Percentiles rank a stretch among this genome's conserved stretches.
Conservation (phyloP, 2,329 filamentous ascomycete genomes). For the Colletotrichum horii region DNA sequence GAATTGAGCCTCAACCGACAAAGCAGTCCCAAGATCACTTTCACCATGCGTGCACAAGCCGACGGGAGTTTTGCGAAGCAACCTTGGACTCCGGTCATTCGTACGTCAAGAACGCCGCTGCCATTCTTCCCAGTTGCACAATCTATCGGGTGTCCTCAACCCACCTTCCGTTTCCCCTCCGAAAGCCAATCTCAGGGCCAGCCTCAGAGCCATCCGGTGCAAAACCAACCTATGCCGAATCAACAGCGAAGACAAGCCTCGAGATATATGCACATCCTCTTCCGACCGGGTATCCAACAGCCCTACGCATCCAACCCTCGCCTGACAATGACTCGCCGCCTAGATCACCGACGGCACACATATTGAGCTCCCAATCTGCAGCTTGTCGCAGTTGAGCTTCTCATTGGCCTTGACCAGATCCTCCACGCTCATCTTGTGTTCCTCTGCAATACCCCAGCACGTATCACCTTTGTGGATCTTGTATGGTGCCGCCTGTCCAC, state of each 20-base stretch:
- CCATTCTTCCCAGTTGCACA: neutral
- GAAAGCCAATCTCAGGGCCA: neutral
- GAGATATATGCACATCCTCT: neutral
- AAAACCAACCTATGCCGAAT: neutral
- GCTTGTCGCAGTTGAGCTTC: slow-evolving; percentile 50
- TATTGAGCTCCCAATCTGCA: slow-evolving; percentile 46
- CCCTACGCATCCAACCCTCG: neutral
- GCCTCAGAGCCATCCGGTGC: neutral
- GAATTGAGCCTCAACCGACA: neutral
- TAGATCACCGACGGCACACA: slow-evolving; percentile 43
- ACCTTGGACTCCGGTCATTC: neutral
- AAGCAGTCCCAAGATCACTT: neutral
- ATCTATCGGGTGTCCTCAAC: neutral
- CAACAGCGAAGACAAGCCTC: neutral
- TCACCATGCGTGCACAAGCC: neutral
- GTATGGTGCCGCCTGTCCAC: slow-evolving; percentile 32
- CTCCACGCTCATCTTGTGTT: slow-evolving; percentile 46
- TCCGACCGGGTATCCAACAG: neutral
- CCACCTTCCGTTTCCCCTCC: neutral
- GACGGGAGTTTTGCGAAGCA: neutral
- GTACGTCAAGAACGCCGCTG: neutral
- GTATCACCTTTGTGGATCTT: slow-evolving; percentile 52
- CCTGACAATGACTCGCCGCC: neutral
- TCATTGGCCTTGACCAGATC: slow-evolving; percentile 50
- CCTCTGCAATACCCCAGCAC: slow-evolving; percentile 57